Evolutionary conservation across 164 flowering plant species (phyloP), one percentile per base, ranked within the genome.

Genomic region (Aristolochia californica): DNA sequence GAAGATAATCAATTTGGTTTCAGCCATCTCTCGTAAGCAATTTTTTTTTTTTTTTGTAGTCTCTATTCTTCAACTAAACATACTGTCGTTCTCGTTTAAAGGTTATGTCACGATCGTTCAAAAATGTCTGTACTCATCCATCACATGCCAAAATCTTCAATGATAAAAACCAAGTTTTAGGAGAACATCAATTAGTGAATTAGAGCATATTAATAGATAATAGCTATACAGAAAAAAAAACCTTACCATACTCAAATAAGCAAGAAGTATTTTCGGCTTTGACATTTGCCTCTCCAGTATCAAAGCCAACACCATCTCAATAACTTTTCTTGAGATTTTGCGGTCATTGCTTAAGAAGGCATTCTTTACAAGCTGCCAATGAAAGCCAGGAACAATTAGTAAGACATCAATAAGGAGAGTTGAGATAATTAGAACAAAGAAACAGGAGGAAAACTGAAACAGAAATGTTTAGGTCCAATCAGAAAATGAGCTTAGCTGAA

Each of bases 291-390:
- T 64, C 60, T 72, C 72, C 64, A 72, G 11, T 34, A 62, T 18
- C 51, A 67, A 24, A 13, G 75, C 66, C 63, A 68, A 34, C n/a
- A 58, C 22, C 58, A 65, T 55, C 49, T 72, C 75, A 23, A 64
- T 23, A 44, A 57, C 44, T 50, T 72, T 72, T 54, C 75, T 68
- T 21, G 71, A 61, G n/a, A 68, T 49, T 13, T 63, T 72, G 4
- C 66, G 66, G 24, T 72, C 72, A 57, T 49, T 62, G 16, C 44
- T 64, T 53, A 72, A 52, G 9, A 68, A 62, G 43, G 44, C 61
- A 57, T 72, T 72, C 58, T 68, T 72, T 63, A 72, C 75, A 40
- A 72, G 75, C 75, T 72, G 63, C 52, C 60, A 20, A 43, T 12
- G 28, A 17, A 62, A 59, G 13, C 15, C 48, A 50, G 4, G 2